phyloP scores from a whole-genome alignment of 192 early-diverging fungal species.

The Gryganskiella cystojenkinii region DNA sequence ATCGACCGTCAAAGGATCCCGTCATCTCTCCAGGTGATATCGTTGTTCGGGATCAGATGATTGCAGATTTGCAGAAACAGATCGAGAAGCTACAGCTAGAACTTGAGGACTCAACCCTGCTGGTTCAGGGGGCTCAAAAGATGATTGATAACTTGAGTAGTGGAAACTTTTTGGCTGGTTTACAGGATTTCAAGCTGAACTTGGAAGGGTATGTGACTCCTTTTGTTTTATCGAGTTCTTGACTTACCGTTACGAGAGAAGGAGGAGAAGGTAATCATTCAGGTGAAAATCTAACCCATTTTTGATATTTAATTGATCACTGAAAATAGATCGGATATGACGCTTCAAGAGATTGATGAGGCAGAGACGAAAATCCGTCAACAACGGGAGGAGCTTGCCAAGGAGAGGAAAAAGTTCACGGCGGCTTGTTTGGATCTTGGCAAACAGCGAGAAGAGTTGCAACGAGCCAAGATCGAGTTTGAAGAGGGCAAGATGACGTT shows the following conservation, averaged over 20 bases:
- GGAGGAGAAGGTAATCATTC: neutral
- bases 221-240: neutral
- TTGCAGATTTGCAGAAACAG: conserved; percentile 33
- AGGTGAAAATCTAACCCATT: neutral
- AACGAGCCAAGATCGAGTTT: conserved; percentile 17
- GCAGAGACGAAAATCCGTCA: conserved; percentile 31
- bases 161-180: conserved; percentile 37
- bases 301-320: neutral
- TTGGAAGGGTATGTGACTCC: conserved; percentile 28
- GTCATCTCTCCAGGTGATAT: conserved; percentile 26
- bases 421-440: conserved; percentile 36
- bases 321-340: conserved; percentile 53
- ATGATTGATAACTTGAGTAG: conserved; percentile 48
- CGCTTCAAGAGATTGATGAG: conserved; percentile 37
- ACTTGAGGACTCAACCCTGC: conserved; percentile 48
- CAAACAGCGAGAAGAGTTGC: conserved; percentile 34
- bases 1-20: conserved; percentile 26
- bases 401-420: conserved; percentile 42
- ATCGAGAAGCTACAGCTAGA: conserved; percentile 44
- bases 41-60: conserved; percentile 41
- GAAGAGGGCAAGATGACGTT: conserved; percentile 47
- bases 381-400: conserved; percentile 32
- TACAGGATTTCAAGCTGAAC: conserved; percentile 36
- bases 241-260: neutral
- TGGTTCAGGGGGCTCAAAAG: conserved; percentile 51